Evolutionary conservation across 2,329 filamentous ascomycete species (phyloP).

Genomic region (Trichoderma atroviride): DNA sequence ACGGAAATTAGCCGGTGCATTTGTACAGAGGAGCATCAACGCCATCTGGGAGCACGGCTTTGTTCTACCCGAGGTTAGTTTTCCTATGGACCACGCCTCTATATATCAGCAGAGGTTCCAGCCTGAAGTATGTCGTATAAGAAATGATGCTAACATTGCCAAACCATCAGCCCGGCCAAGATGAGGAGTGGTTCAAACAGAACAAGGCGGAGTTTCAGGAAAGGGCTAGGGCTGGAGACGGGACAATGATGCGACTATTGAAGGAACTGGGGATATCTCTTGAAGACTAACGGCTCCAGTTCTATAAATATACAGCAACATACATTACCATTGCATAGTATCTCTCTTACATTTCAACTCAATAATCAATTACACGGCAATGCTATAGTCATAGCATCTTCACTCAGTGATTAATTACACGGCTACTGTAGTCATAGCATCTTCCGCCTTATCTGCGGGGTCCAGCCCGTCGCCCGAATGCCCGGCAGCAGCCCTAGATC

Average conservation of each 20-base stretch:
- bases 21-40: neutral
- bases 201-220: neutral
- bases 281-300: neutral
- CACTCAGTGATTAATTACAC: neutral
- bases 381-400: neutral
- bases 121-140: neutral
- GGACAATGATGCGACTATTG: neutral
- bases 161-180: neutral
- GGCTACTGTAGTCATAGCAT: neutral
- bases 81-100: neutral
- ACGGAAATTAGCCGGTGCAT: neutral
- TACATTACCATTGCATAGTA: too few species aligned
- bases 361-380: neutral
- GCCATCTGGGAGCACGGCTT: neutral
- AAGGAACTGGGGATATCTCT: neutral
- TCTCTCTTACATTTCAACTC: too few species aligned
- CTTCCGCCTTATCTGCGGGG: neutral
- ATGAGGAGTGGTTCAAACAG: neutral
- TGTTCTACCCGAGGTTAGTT: neutral
- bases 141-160: neutral
- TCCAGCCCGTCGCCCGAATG: neutral
- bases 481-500: conserved; percentile 1
- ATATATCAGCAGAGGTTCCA: neutral
- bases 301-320: too few species aligned
- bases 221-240: neutral